Base-by-base conservation (phyloP, 805 yeast species). In the Nakazawaea wyomingensis region DNA sequence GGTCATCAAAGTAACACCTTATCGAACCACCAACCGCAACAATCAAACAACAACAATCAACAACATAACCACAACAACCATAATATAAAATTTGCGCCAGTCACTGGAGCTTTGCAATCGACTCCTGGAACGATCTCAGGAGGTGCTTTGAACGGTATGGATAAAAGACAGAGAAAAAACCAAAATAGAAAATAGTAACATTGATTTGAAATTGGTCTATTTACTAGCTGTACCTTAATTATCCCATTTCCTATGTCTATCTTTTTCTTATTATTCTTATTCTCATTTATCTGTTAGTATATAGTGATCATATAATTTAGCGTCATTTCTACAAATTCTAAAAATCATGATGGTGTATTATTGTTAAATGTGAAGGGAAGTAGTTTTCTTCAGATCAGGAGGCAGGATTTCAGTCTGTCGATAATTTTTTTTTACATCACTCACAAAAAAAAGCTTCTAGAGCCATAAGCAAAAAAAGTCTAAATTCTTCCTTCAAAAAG, bases 1-100 rank as follows among this genome's bases (percentile, higher is more conserved):
- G 93, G 90, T 35, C 81, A 76, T 62, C 80, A 69, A 53, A 66
- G 55, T 48, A 67, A 55, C 20, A 21, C 37, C 11, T 48, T 40
- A 32, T 16, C 20, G 50, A 49, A 13, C n/a, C 39, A 26, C 7
- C 36, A 18, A 32, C 37, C 17, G 4, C 37, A 21, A 26, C 45
- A 42, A 36, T 22, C 37, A 11, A 35, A 34, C 35, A 33, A 35
- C 32, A 33, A 35, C 41, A 35, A 39, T 39, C 40, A 46, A 30
- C 45, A 47, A 11, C 52, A 50, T 11, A 41, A 41, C 30, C 49
- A 54, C 39, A 50, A 53, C 47, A 58, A 60, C 19, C 56, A 56
- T 19, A 53, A 57, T 32, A 56, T 55, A 36, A 50, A 41, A 31
- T 39, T 34, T 37, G 46, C 49, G 51, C 56, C 61, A 29, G 62